Evolutionary conservation across 805 yeast species (phyloP), one percentile per base, ranked within the genome.

Genomic region (Yamadazyma scolyti): DNA sequence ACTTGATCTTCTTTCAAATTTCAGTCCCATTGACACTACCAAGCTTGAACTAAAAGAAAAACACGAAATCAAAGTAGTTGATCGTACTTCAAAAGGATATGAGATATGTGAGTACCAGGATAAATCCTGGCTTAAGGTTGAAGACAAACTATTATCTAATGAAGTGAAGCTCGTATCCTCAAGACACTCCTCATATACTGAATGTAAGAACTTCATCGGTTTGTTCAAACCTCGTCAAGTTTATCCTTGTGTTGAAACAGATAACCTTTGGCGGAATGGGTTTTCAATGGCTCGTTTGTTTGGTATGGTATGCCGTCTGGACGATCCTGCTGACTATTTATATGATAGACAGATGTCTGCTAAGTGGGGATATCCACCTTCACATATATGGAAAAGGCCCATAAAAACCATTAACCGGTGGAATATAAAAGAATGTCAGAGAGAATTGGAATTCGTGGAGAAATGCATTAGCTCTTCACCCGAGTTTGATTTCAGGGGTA

Each of bases 101-200:
- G 27, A 36, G 24, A 45, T 52, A n/a, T 54, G 32, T 28, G 27
- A 28, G 23, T 60, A 42, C 42, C 39, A 53, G 17, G 49, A 37
- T 12, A 27, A 58, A 20, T 18, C 8, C 2, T 65, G 65, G 64
- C 32, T 66, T 0, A 25, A 34, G 6, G 49, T 46, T 3, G 49
- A 58, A 1, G 33, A 39, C 2, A 51, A 49, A 13, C 39, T 64
- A 3, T 46, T 70, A 6, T 66, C 69, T 1, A 44, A 42, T n/a
- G 60, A 56, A 8, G 35, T 71, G 2, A 50, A 50, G 27, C 53
- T 65, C 10, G 43, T 66, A 6, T 72, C 62, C 40, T 68, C 75
- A 4, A 45, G 76, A 25, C 77, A 72, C 37, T 68, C 75, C 1
- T 67, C 75, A 2, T 72, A 57, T 34, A 28, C 54, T 6, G 77